Conservation (phyloP, 1,139 yeast genomes). For the Diutina sp. region DNA sequence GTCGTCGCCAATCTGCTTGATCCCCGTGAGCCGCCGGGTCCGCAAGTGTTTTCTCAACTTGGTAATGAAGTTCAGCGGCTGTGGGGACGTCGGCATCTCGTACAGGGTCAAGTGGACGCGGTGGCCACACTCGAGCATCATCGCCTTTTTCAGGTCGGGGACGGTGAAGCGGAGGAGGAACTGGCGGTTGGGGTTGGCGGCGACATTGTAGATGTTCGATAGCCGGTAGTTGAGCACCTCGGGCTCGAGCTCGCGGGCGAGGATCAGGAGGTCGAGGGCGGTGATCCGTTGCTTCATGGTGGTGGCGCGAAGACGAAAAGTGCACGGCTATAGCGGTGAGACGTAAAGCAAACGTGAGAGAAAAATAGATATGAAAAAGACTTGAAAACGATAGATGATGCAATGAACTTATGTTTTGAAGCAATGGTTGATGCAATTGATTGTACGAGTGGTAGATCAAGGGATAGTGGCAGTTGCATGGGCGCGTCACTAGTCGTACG, state of each 20-base stretch:
- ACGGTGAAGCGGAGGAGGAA: conserved; percentile 70
- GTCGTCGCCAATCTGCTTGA: conserved; percentile 67
- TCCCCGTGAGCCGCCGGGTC: conserved; percentile 59
- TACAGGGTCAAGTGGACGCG: conserved; percentile 69
- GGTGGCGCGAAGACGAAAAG: background rate
- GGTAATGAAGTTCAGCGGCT: conserved; percentile 77
- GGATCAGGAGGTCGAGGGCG: conserved; percentile 65
- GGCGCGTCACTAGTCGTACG: too few relatives aligned
- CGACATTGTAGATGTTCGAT: conserved; percentile 76
- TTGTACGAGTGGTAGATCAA: too few relatives aligned
- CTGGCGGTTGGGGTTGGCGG: conserved; percentile 51
- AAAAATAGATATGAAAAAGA: background rate
- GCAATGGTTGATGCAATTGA: too few relatives aligned
- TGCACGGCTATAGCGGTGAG: background rate
- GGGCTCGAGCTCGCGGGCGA: conserved; percentile 51
- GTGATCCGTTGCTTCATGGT: conserved; percentile 66
- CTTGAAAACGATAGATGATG: too few relatives aligned
- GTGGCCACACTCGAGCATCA: conserved; percentile 81
- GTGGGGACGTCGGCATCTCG: conserved; percentile 66
- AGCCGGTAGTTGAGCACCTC: conserved; percentile 54
- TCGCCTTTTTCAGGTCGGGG: conserved; percentile 67
- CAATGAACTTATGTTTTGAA: too few relatives aligned
- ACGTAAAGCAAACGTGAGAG: background rate
- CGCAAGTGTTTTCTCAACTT: conserved; percentile 81
- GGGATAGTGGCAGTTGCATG: too few relatives aligned